A percentile compares a stretch with the other conserved stretches of the same genome.
Conservation (phyloP, 2,329 filamentous ascomycete genomes). For the Microcyclospora tardicrescens region DNA sequence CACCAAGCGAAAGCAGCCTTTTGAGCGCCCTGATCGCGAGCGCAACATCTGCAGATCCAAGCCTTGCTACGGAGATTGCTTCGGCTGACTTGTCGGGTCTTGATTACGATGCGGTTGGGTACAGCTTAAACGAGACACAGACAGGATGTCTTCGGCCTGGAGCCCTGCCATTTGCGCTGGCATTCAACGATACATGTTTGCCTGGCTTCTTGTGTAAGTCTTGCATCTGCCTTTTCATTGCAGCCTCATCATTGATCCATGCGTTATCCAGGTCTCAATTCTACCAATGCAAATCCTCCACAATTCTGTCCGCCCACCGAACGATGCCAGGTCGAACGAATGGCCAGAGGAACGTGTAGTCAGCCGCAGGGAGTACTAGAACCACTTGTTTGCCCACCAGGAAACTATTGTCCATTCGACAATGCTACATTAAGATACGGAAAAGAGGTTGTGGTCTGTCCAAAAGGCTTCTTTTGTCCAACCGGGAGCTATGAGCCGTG, state of each 20-base stretch:
- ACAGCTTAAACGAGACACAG: conserved; percentile 10
- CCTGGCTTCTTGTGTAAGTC: conserved; percentile 13
- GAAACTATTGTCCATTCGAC: conserved; percentile 40
- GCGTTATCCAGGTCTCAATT: conserved; percentile 13
- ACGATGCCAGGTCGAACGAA: conserved; percentile 13
- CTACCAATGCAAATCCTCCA: conserved; percentile 14
- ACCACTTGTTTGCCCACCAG: conserved; percentile 38
- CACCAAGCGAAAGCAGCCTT: no score
- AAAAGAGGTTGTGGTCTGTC: conserved; percentile 30
- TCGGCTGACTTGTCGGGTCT: conserved; percentile 12
- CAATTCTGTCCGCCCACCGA: conserved; percentile 20
- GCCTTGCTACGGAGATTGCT: neutral
- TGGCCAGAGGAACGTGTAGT: conserved; percentile 15
- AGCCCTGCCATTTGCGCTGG: conserved; percentile 17
- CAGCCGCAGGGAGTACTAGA: conserved; percentile 30
- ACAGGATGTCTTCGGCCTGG: conserved; percentile 14
- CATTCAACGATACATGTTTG: conserved; percentile 17
- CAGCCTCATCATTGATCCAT: neutral
- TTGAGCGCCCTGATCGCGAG: neutral
- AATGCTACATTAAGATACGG: conserved; percentile 7
- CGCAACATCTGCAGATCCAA: neutral
- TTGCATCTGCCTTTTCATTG: no score
- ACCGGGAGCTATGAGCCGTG: conserved; percentile 36
- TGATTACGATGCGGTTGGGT: conserved; percentile 11
- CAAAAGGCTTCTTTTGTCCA: conserved; percentile 39